Percentiles rank a stretch among this genome's conserved stretches.
Evolutionary conservation across 2,329 filamentous ascomycete genomes (phyloP).

Genomic region (Niveomyces coronatus): DNA sequence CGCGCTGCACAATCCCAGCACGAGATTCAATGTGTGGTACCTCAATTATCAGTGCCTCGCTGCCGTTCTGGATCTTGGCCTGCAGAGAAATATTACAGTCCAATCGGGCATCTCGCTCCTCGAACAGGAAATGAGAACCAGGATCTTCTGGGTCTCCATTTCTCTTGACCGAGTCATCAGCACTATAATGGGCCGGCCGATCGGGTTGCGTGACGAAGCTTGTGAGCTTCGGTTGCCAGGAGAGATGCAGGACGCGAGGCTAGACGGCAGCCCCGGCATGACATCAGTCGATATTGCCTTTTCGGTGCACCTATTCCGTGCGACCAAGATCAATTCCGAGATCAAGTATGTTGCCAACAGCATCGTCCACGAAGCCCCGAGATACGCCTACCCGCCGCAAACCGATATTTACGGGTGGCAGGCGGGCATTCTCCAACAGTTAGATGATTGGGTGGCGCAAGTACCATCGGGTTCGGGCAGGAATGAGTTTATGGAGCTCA

Average conservation of each 20-base stretch:
- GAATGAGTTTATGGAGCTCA: constrained; percentile 17
- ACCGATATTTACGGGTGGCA: constrained; percentile 37
- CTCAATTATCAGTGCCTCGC: constrained; percentile 46
- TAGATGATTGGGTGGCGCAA: constrained; percentile 29
- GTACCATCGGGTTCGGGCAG: constrained; percentile 20
- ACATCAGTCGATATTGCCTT: constrained; percentile 26
- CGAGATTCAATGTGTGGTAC: constrained; percentile 41
- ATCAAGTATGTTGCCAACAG: constrained; percentile 48
- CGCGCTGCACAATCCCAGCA: constrained; percentile 38
- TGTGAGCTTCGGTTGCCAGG: constrained; percentile 35
- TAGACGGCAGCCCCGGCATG: constrained; percentile 7
- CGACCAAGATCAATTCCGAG: constrained; percentile 41
- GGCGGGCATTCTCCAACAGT: constrained; percentile 25
- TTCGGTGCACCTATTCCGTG: constrained; percentile 38
- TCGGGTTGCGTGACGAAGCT: constrained; percentile 43
- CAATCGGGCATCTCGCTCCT: constrained; percentile 33
- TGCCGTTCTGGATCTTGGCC: constrained; percentile 37
- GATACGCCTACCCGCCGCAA: constrained; percentile 37
- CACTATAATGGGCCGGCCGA: constrained; percentile 46
- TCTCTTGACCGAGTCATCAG: constrained; percentile 40
- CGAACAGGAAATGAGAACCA: constrained; percentile 43
- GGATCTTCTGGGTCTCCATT: constrained; percentile 45
- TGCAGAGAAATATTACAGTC: constrained; percentile 38
- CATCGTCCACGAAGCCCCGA: constrained; percentile 34
- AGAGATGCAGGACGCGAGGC: constrained; percentile 15